These are phyloP conservation scores for Colletotrichum sp. DNA, from an alignment of 2,329 filamentous ascomycete species.

Conservation along the genomic window DNA sequence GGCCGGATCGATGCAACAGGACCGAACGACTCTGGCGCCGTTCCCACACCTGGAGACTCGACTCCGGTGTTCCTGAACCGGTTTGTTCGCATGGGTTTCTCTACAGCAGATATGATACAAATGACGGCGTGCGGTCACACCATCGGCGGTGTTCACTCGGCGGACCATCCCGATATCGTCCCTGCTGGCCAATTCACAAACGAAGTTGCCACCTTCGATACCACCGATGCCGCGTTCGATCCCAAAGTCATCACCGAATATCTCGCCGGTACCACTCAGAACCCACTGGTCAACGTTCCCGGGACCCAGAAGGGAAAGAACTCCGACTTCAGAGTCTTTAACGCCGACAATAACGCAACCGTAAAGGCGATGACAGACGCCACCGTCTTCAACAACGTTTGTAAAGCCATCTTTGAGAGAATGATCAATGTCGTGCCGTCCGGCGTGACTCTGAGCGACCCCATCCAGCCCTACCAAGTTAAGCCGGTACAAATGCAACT, in stretches of 20 bases:
- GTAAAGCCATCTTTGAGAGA: slow-evolving; percentile 57
- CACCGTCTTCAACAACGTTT: slow-evolving; percentile 49
- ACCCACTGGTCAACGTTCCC: slow-evolving; percentile 60
- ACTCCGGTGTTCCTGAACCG: slow-evolving; percentile 56
- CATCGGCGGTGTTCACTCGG: slow-evolving; percentile 62
- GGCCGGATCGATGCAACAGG: slow-evolving; percentile 60
- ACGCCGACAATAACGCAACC: slow-evolving; percentile 59
- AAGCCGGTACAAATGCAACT: slow-evolving; percentile 65
- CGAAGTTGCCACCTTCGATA: slow-evolving; percentile 52
- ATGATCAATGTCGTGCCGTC: slow-evolving; percentile 67
- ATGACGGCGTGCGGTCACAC: slow-evolving; percentile 66
- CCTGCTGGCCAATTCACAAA: slow-evolving; percentile 45
- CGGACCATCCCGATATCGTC: slow-evolving; percentile 59
- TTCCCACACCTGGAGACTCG: slow-evolving; percentile 63
- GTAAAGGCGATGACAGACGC: slow-evolving; percentile 51
- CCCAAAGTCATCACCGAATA: slow-evolving; percentile 64
- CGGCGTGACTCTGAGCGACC: slow-evolving; percentile 53
- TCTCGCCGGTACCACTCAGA: slow-evolving; percentile 54
- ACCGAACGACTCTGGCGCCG: slow-evolving; percentile 47
- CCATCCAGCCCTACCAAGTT: slow-evolving; percentile 60
- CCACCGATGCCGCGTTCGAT: slow-evolving; percentile 55
- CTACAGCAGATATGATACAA: slow-evolving; percentile 61
- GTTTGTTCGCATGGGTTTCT: slow-evolving; percentile 64
- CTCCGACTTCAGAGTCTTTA: slow-evolving; percentile 62
- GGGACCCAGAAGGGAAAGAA: slow-evolving; percentile 49